A percentile compares a stretch with the other conserved stretches of the same genome.
Evolutionary conservation across 768 basidiomycete genomes (phyloP).

Genomic region (Leccinum longicurvipes): DNA sequence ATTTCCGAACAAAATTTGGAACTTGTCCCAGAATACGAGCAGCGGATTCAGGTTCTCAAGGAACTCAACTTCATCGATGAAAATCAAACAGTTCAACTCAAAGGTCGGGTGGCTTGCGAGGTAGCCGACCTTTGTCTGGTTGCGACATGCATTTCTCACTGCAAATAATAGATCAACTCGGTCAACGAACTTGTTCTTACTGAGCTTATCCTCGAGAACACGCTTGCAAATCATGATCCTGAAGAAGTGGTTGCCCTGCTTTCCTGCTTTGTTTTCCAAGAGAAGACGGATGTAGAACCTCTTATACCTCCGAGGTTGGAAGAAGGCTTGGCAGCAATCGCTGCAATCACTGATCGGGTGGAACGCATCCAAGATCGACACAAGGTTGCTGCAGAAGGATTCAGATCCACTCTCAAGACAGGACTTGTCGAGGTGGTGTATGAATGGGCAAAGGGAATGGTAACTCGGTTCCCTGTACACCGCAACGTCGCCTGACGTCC

Average conservation of each 20-base stretch:
- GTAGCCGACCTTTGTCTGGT: conserved; percentile 37
- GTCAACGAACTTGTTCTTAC: conserved; percentile 96
- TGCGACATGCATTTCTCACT: not conserved
- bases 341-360: conserved; percentile 74
- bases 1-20: conserved; percentile 97
- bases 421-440: conserved; percentile 96
- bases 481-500: not conserved
- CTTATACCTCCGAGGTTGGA: conserved; percentile 74
- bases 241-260: conserved; percentile 96
- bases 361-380: conserved; percentile 75
- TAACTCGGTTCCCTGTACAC: conserved; percentile 34
- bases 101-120: conserved; percentile 98
- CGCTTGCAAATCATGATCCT: conserved; percentile 83
- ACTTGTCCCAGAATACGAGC: conserved; percentile 95
- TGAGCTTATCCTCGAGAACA: conserved; percentile 95
- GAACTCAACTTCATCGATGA: conserved; percentile 93
- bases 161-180: conserved; percentile 79
- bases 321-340: conserved; percentile 75
- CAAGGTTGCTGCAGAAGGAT: conserved; percentile 77
- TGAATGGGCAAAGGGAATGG: conserved; percentile 99
- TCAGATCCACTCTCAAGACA: conserved; percentile 77
- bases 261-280: conserved; percentile 97
- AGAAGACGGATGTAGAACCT: conserved; percentile 92
- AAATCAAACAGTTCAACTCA: conserved; percentile 91
- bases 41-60: conserved; percentile 85